Evolutionary conservation across 768 basidiomycete species (phyloP).

Genomic region (Phylloporus arenicola): DNA sequence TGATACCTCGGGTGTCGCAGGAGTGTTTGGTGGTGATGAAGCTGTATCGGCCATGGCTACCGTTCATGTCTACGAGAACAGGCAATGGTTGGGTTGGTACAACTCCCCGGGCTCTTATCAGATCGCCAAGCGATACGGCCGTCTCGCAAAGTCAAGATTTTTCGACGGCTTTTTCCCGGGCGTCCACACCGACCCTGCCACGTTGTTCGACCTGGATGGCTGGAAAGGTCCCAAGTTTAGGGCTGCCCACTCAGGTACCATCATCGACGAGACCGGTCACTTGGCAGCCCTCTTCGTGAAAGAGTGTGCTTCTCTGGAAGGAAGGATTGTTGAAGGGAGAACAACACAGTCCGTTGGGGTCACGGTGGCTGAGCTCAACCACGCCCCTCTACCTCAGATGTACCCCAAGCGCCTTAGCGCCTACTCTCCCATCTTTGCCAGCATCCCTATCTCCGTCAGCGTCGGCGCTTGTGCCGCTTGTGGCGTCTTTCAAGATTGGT

Average conservation of each 20-base stretch:
- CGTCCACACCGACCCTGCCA: slow-evolving; percentile 28
- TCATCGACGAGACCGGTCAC: slow-evolving; percentile 29
- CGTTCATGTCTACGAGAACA: slow-evolving; percentile 31
- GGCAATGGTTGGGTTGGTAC: slow-evolving; percentile 35
- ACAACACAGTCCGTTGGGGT: slow-evolving; percentile 21
- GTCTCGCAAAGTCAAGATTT: slow-evolving; percentile 30
- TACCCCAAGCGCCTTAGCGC: slow-evolving; percentile 16
- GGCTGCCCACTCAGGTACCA: slow-evolving; percentile 30
- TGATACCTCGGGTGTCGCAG: slow-evolving; percentile 31
- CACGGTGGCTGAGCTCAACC: slow-evolving; percentile 24
- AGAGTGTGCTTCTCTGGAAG: slow-evolving; percentile 13
- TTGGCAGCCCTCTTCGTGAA: slow-evolving; percentile 27
- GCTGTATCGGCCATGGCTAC: slow-evolving; percentile 36
- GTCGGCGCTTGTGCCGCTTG: slow-evolving; percentile 25
- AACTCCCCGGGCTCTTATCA: slow-evolving; percentile 35
- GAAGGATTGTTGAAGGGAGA: slow-evolving; percentile 19
- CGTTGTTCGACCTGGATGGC: slow-evolving; percentile 29
- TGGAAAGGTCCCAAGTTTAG: slow-evolving; percentile 30
- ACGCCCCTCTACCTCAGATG: slow-evolving; percentile 17
- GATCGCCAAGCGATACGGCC: slow-evolving; percentile 31
- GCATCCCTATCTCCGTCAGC: slow-evolving; percentile 28
- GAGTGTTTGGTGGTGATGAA: slow-evolving; percentile 36
- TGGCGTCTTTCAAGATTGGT: slow-evolving; percentile 31
- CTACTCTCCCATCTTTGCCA: slow-evolving; percentile 23
- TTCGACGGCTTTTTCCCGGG: slow-evolving; percentile 34